Evolutionary conservation across 306 rosid species (phyloP).

Genomic region (Geum urbanum): DNA sequence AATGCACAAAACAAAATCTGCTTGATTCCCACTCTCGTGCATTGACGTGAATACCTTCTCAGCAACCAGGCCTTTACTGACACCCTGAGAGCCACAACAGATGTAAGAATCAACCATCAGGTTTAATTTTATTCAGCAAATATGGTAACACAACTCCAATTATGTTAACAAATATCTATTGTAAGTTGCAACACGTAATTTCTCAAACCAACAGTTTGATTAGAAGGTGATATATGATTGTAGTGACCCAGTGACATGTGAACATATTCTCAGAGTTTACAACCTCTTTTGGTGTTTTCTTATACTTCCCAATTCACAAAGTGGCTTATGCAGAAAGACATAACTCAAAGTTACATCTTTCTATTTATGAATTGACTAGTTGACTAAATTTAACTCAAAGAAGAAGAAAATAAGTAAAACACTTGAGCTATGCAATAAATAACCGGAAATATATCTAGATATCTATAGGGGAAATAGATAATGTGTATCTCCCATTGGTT

Average conservation of each 20-base stretch:
- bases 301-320: not conserved
- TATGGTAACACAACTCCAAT: not conserved
- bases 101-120: conserved; percentile 9
- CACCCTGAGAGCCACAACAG: conserved; percentile 40
- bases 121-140: not conserved
- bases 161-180: not conserved
- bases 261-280: not conserved
- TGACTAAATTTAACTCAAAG: not conserved
- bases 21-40: conserved; percentile 41
- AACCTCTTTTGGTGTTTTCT: not conserved
- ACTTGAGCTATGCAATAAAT: too few relatives aligned
- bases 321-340: not conserved
- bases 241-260: not conserved
- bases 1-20: conserved; percentile 57
- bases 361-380: not conserved
- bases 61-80: conserved; percentile 64
- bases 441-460: not conserved
- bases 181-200: not conserved
- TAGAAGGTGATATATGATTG: not conserved
- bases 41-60: conserved; percentile 50
- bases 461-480: not conserved
- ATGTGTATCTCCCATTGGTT: not conserved
- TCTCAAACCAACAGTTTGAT: not conserved
- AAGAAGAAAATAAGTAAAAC: not conserved
- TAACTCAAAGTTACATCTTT: not conserved